Base-by-base conservation (phyloP, 1,139 yeast genomes). In the Blastobotrys buckinghamii region DNA sequence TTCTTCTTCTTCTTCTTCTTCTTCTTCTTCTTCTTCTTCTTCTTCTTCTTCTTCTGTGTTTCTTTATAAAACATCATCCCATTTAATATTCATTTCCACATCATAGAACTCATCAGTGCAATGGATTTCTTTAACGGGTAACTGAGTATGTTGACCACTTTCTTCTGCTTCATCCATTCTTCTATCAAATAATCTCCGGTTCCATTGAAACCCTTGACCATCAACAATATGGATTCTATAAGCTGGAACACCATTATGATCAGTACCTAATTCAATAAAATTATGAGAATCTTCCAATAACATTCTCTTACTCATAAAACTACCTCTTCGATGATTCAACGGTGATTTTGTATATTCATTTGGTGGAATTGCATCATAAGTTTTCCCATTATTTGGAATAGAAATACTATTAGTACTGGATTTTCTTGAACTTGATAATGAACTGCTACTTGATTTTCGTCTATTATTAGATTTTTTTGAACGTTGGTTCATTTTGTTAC, bases 181-280 rank as follows among this genome's bases (percentile, higher is more conserved):
- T 6, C 37, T 27, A 27, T 37, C 88, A 71, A 82, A 83, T 50
- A 83, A 67, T 58, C 82, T 87, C 58, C 82, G 88, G 63, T 84
- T 84, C 75, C 86, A 84, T 17, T 78, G 68, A 59, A 83, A 84
- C 6, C 92, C 92, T 61, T 84, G 90, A 44, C 82, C 74, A 60
- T 82, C 87, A 45, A 74, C 75, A 34, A 84, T 68, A 33, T 79
- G 75, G 42, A 75, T 52, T 49, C 48, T 67, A 54, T 35, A 68
- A 53, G 53, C 50, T 54, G 43, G 58, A 44, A 40, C 60, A 48
- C 56, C 65, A 38, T 56, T 57, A 43, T 51, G 53, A 29, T 50
- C 62, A 19, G 58, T 58, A 29, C 60, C 67, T 63, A 70, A 65
- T 56, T 81, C 83, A 55, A 82, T 82, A 6, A 81, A 77, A 30